Evolutionary conservation across 2,329 filamentous ascomycete species (phyloP).

Genomic region (Tympanopsis confertula): DNA sequence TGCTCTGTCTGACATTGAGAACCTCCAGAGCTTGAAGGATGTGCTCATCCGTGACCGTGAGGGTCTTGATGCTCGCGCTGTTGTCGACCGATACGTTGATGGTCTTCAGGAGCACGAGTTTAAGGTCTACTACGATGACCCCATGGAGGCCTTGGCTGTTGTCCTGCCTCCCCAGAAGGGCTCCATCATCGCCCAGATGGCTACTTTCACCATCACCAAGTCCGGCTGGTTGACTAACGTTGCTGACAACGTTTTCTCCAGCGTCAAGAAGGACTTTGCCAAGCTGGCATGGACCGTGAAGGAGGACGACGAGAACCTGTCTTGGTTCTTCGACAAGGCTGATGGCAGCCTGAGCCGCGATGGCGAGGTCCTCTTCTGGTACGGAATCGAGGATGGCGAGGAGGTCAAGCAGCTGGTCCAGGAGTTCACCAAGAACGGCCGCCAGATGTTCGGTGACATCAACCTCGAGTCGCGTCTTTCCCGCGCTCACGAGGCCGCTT

Average conservation of each 20-base stretch:
- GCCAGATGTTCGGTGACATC: conserved; percentile 78
- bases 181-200: conserved; percentile 65
- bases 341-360: conserved; percentile 80
- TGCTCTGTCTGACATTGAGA: conserved; percentile 62
- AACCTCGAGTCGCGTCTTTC: conserved; percentile 81
- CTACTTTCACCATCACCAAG: conserved; percentile 87
- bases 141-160: conserved; percentile 83
- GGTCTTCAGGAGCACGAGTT: conserved; percentile 68
- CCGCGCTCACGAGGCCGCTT: conserved; percentile 61
- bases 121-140: conserved; percentile 87
- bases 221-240: conserved; percentile 89
- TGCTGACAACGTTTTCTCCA: conserved; percentile 86
- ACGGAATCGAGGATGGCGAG: conserved; percentile 70
- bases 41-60: conserved; percentile 73
- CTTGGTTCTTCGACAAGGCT: conserved; percentile 96
- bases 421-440: conserved; percentile 72
- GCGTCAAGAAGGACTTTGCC: conserved; percentile 86
- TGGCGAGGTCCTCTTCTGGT: conserved; percentile 92
- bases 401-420: conserved; percentile 75
- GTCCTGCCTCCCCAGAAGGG: conserved; percentile 64
- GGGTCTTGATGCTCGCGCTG: conserved; percentile 68
- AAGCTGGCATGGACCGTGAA: conserved; percentile 94
- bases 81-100: conserved; percentile 77
- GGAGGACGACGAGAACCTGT: conserved; percentile 89
- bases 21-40: conserved; percentile 67